phyloP scores from a whole-genome alignment of 768 basidiomycete species.

The Solioccasus polychromus region DNA sequence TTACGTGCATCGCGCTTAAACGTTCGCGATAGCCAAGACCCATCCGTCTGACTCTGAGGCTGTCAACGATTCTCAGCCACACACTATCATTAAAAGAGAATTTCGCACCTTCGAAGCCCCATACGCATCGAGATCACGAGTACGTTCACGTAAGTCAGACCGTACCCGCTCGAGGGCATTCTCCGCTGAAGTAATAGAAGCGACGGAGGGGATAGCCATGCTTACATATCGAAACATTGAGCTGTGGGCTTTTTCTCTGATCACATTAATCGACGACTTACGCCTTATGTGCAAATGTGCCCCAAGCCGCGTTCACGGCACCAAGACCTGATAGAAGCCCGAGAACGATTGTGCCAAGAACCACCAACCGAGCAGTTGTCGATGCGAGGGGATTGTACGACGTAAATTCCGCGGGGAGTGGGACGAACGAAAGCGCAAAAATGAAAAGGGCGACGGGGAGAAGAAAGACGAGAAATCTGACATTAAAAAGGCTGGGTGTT shows the following conservation, averaged over 20 bases:
- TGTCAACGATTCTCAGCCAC: constrained; percentile 14
- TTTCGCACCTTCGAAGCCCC: constrained; percentile 23
- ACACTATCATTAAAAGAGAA: constrained; percentile 1
- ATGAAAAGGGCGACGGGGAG: constrained; percentile 55
- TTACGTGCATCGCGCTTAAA: constrained; percentile 33
- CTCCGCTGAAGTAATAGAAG: constrained; percentile 49
- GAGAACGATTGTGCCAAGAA: constrained; percentile 76
- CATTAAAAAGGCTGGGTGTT: constrained; percentile 23
- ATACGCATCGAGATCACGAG: constrained; percentile 25
- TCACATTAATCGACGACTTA: constrained; percentile 22
- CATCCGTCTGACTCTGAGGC: constrained; percentile 25
- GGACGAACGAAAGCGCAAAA: constrained; percentile 61
- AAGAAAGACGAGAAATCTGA: constrained; percentile 26
- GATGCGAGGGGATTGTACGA: constrained; percentile 43
- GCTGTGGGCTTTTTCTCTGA: constrained; percentile 3
- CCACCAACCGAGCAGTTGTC: constrained; percentile 60
- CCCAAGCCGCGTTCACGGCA: constrained; percentile 66
- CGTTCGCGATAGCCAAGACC: constrained; percentile 30
- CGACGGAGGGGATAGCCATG: constrained; percentile 22
- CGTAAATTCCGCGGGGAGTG: constrained; percentile 54
- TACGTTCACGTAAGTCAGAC: constrained; percentile 48
- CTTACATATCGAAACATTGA: constrained; percentile 7
- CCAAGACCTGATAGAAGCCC: constrained; percentile 80
- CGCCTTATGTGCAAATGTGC: constrained; percentile 21
- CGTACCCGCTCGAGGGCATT: constrained; percentile 57